These are phyloP conservation scores for Termitomyces sp. DNA, from an alignment of 768 basidiomycete genomes.

Conservation along the genomic window DNA sequence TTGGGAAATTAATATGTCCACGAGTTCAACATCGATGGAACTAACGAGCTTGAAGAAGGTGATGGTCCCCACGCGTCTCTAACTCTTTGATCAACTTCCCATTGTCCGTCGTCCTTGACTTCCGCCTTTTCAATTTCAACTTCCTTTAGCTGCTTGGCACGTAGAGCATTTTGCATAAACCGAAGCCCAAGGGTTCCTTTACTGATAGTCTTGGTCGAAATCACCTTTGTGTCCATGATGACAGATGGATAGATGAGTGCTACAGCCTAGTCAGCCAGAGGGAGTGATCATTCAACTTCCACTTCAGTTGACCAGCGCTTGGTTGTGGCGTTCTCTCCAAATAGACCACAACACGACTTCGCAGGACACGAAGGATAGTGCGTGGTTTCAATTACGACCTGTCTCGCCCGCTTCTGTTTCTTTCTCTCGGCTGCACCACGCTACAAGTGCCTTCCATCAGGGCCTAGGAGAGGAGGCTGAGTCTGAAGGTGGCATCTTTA, in stretches of 20 bases:
- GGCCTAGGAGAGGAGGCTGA: not conserved
- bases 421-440: not conserved
- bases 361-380: too few species aligned
- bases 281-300: too few species aligned
- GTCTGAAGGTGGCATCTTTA: not conserved
- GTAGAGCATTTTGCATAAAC: constrained; percentile 70
- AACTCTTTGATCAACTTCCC: constrained; percentile 52
- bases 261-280: not conserved
- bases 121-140: constrained; percentile 47
- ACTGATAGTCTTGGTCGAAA: constrained; percentile 40
- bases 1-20: not conserved
- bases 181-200: constrained; percentile 58
- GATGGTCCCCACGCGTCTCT: constrained; percentile 45
- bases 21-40: constrained; percentile 7
- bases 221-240: constrained; percentile 28
- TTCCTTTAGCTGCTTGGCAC: constrained; percentile 43
- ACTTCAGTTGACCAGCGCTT: not conserved
- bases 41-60: constrained; percentile 15
- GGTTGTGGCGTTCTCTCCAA: not conserved
- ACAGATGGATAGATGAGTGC: not conserved
- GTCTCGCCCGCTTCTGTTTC: not conserved
- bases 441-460: not conserved
- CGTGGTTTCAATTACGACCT: not conserved
- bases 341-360: constrained; percentile 5
- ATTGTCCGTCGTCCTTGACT: constrained; percentile 58